Evolutionary conservation across 208 protist species (phyloP), one percentile per base, ranked within the genome.

Genomic region (Leptomonas pyrrhocoris): DNA sequence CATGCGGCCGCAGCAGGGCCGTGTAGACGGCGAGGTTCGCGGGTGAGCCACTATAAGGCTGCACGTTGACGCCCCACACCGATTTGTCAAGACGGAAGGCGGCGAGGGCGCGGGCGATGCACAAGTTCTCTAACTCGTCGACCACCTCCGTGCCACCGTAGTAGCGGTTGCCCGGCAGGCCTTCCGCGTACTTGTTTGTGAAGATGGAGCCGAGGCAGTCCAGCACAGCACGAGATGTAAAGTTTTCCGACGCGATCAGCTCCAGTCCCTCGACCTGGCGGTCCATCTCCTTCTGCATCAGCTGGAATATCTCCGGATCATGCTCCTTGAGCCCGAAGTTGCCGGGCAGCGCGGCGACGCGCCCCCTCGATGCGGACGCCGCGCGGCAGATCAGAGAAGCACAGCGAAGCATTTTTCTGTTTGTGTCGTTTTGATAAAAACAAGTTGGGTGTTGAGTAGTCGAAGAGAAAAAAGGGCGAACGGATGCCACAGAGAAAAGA

Each of bases 121-220:
- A 97, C 31, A 99, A 69, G 23, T 74, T 69, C 85, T 99, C 99
- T 28, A 99, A 81, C 77, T 98, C 30, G 82, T 99, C 99, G 34
- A 99, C 96, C 72, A 95, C 89, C 81, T 99, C 92, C 53, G 98
- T 99, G 51, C 99, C 98, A 57, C 99, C 99, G 87, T 99, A 99
- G 85, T 99, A 99, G 63, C 97, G 83, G 31, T 72, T 77, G 34
- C 98, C 98, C 21, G 97, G 96, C 45, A 98, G 86, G 43, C 99
- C 99, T 82, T 99, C 98, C 15, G 98, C 98, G 80, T 99, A 99
- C 83, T 99, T 99, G 87, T 99, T 99, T 19, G 98, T 99, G 31
- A 99, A 80, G 61, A 86, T 83, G 16, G 98, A 99, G 40, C 98
- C 98, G 18, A 99, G 81, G 72, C 94, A 98, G 53, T 99, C 98